A percentile compares a stretch with the other conserved stretches of the same genome.
Evolutionary conservation across 192 early-diverging fungal genomes (phyloP).

Genomic region (Umbelopsis sp.): DNA sequence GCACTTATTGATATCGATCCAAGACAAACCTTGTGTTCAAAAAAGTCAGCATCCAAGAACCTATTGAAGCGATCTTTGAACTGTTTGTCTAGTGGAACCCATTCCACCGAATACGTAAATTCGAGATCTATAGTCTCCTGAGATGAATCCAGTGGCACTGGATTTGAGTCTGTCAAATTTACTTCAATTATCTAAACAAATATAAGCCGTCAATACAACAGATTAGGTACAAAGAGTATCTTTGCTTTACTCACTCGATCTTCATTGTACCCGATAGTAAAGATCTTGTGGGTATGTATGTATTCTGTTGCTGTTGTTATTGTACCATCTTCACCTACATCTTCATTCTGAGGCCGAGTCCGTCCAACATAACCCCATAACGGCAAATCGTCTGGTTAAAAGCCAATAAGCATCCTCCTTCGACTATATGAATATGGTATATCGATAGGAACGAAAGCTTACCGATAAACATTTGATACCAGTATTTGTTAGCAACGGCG

Average conservation of each 20-base stretch:
- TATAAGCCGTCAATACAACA: neutral
- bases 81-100: conserved; percentile 49
- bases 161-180: conserved; percentile 41
- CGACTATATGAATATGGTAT: conserved; percentile 34
- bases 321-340: neutral
- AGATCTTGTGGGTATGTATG: conserved; percentile 65
- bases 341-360: conserved; percentile 19
- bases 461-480: conserved; percentile 67
- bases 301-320: conserved; percentile 28
- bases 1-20: neutral
- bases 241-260: conserved; percentile 46
- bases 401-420: conserved; percentile 4
- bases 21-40: conserved; percentile 73
- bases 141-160: conserved; percentile 34
- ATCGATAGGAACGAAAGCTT: conserved; percentile 15
- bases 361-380: conserved; percentile 56
- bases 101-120: conserved; percentile 79
- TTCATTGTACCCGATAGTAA: conserved; percentile 65
- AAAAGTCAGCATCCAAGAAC: conserved; percentile 74
- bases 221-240: neutral
- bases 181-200: conserved; percentile 56
- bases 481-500: conserved; percentile 67
- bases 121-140: conserved; percentile 41
- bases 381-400: conserved; percentile 59
- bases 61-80: conserved; percentile 69